These are phyloP conservation scores for Halteria grandinella DNA, from an alignment of 73 alveolate species.

Conservation along the genomic window DNA sequence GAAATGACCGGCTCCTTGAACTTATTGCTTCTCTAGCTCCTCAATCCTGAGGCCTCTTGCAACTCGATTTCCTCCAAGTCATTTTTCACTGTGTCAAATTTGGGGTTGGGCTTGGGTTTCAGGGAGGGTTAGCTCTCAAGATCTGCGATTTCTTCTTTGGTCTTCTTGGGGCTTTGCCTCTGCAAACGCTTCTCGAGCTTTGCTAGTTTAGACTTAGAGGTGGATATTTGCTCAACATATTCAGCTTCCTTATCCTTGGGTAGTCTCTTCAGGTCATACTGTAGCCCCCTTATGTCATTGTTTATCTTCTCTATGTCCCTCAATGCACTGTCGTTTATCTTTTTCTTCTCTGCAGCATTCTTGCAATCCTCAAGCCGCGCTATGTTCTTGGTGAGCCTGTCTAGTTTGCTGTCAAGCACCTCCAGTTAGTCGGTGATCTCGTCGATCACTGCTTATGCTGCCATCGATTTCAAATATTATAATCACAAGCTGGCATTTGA, in stretches of 20 bases:
- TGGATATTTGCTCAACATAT: not conserved
- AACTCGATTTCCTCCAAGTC: not conserved
- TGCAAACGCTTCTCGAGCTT: not conserved
- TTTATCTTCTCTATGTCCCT: constrained; percentile 29
- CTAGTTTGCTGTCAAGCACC: no score
- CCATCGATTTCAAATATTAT: no score
- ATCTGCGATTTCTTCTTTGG: not conserved
- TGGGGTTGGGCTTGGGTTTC: not conserved
- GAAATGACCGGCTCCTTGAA: no score
- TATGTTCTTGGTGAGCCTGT: no score
- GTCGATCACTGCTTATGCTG: no score
- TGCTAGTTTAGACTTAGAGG: not conserved
- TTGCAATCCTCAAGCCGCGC: no score
- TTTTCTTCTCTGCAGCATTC: constrained; percentile 9
- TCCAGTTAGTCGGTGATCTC: no score
- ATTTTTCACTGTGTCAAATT: not conserved
- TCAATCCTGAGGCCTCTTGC: no score
- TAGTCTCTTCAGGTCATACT: constrained; percentile 30
- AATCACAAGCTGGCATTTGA: no score
- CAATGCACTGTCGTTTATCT: not conserved
- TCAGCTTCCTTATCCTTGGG: constrained; percentile 41
- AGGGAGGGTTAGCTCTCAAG: not conserved
- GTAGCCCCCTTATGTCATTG: constrained; percentile 4
- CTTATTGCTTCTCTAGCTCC: not conserved
- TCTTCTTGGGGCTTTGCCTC: not conserved